Evolutionary conservation across 495 filamentous ascomycete species (phyloP).

Genomic region (Glarea lozoyensis): DNA sequence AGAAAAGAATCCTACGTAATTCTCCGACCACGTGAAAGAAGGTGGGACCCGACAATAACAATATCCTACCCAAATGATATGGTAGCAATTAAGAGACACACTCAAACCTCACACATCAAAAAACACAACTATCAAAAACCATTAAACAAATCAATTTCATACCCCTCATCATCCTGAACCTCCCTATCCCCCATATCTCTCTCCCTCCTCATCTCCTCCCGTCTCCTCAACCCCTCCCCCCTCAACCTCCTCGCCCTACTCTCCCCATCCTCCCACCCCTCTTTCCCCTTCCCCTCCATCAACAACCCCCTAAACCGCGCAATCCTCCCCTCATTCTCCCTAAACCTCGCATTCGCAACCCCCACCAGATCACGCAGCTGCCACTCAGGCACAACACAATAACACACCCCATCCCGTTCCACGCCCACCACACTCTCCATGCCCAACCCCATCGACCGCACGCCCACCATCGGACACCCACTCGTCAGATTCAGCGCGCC

Average conservation of each 20-base stretch:
- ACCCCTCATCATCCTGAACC: no score
- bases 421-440: conserved; percentile 73
- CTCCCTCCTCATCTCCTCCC: conserved; percentile 1
- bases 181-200: no score
- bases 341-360: conserved; percentile 70
- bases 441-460: conserved; percentile 69
- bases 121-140: no score
- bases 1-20: no score
- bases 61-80: no score
- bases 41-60: no score
- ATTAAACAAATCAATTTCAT: no score
- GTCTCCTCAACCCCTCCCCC: conserved; percentile 21
- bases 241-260: conserved; percentile 19
- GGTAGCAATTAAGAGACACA: no score
- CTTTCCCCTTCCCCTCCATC: conserved; percentile 27
- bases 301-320: conserved; percentile 45
- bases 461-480: conserved; percentile 63
- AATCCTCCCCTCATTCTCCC: conserved; percentile 61
- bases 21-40: no score
- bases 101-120: no score
- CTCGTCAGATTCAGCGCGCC: conserved; percentile 47
- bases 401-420: conserved; percentile 16
- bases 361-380: conserved; percentile 50
- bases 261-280: conserved; percentile 49
- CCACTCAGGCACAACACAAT: conserved; percentile 27